Evolutionary conservation across 768 basidiomycete species (phyloP).

Genomic region (Hortiboletus flavorubellus): DNA sequence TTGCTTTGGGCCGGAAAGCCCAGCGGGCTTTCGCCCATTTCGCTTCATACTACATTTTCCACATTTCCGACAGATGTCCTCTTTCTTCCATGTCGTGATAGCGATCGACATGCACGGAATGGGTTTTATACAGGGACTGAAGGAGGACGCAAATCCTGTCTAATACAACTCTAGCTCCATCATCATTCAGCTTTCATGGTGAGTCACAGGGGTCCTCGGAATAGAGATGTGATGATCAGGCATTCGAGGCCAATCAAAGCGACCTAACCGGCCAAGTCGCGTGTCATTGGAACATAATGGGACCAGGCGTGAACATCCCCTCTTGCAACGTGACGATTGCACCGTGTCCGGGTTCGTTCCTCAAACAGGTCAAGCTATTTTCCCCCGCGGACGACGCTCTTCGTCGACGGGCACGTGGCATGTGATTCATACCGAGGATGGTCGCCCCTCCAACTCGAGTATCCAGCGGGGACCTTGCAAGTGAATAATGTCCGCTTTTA

Average conservation of each 20-base stretch:
- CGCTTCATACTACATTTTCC: no score
- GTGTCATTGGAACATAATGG: background rate
- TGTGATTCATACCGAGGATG: constrained; percentile 1
- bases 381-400: constrained; percentile 50
- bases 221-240: background rate
- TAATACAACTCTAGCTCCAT: constrained; percentile 4
- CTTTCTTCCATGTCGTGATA: no score
- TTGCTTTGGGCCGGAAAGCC: no score
- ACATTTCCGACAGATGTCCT: no score
- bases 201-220: background rate
- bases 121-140: background rate
- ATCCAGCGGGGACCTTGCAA: constrained; percentile 12
- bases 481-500: constrained; percentile 12
- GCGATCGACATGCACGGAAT: no score
- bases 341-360: background rate
- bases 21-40: no score
- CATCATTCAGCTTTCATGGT: background rate
- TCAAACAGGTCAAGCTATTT: constrained; percentile 14
- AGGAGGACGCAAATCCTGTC: background rate
- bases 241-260: background rate
- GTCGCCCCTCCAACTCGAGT: background rate
- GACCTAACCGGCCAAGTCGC: background rate
- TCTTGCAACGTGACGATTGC: background rate
- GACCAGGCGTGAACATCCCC: background rate
- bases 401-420: constrained; percentile 31